phyloP scores from a whole-genome alignment of 371 early-diverging fungal genomes.

The Lichtheimia ramosa region DNA sequence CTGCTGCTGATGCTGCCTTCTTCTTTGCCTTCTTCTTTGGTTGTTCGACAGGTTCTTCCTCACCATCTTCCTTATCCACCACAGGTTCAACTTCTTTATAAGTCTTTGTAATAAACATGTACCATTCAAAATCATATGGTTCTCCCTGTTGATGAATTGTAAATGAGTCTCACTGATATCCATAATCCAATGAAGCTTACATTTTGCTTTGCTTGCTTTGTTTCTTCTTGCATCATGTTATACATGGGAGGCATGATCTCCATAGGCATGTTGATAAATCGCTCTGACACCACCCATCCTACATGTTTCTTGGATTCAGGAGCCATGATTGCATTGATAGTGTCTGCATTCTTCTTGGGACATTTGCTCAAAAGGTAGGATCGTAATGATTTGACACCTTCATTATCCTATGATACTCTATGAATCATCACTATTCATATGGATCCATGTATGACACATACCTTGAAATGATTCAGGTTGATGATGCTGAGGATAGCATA shows the following conservation, averaged over 20 bases:
- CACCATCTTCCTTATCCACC: conserved; percentile 59
- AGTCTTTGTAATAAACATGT: conserved; percentile 79
- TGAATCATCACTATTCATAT: conserved; percentile 1
- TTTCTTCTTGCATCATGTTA: conserved; percentile 83
- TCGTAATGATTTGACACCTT: conserved; percentile 53
- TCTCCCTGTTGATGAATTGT: conserved; percentile 49
- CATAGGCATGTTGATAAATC: conserved; percentile 96
- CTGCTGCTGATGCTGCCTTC: conserved; percentile 28
- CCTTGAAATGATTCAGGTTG: conserved; percentile 66
- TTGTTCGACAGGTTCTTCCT: conserved; percentile 41
- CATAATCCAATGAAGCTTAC: conserved; percentile 35
- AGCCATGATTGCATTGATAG: conserved; percentile 50
- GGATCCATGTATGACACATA: conserved; percentile 19
- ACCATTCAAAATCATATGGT: conserved; percentile 80
- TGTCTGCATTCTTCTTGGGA: conserved; percentile 50
- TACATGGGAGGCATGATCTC: conserved; percentile 90
- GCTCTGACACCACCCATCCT: conserved; percentile 83
- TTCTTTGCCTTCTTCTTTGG: conserved; percentile 31
- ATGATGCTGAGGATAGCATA: conserved; percentile 87
- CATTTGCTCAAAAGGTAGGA: conserved; percentile 68
- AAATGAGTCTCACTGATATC: neutral
- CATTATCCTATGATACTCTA: conserved; percentile 40
- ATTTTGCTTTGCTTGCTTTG: conserved; percentile 74
- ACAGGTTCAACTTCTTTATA: conserved; percentile 79
- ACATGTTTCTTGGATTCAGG: conserved; percentile 38